A percentile compares a stretch with the other conserved stretches of the same genome.
Evolutionary conservation across 768 basidiomycete genomes (phyloP).

Genomic region (Podaxis sp.): DNA sequence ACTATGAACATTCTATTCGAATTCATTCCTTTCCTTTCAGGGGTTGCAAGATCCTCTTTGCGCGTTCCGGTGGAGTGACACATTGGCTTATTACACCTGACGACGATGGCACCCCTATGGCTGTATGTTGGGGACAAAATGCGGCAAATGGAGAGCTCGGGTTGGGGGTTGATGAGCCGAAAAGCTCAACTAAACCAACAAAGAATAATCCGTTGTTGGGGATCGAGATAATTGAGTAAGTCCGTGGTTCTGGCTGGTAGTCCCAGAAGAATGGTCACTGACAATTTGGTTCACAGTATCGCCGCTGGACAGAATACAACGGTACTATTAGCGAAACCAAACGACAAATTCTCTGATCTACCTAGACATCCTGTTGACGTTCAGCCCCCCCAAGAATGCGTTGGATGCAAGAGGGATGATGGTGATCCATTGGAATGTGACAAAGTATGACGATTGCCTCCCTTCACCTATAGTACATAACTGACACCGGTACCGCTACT

Average conservation of each 20-base stretch:
- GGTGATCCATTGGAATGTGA: conserved; percentile 87
- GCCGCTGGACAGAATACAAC: conserved; percentile 87
- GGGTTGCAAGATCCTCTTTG: conserved; percentile 72
- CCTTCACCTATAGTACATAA: not conserved
- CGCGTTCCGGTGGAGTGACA: conserved; percentile 81
- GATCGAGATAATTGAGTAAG: conserved; percentile 75
- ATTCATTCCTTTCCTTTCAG: conserved; percentile 27
- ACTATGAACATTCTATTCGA: not conserved
- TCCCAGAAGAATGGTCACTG: not conserved
- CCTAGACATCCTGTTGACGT: conserved; percentile 78
- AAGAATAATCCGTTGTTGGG: conserved; percentile 66
- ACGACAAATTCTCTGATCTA: conserved; percentile 69
- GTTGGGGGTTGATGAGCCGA: conserved; percentile 73
- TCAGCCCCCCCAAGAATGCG: conserved; percentile 60
- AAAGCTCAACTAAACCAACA: conserved; percentile 83
- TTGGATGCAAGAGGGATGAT: conserved; percentile 64
- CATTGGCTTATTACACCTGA: conserved; percentile 80
- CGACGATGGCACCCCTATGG: conserved; percentile 73
- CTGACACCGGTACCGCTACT: conserved; percentile 3
- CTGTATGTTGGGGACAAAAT: conserved; percentile 82
- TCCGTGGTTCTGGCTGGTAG: not conserved
- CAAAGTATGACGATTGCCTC: conserved; percentile 47
- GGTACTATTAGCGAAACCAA: conserved; percentile 74
- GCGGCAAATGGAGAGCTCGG: conserved; percentile 89
- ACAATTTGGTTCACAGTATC: conserved; percentile 41